Evolutionary conservation across 345 rosid species (phyloP).

Genomic region (Isatis tinctoria): DNA sequence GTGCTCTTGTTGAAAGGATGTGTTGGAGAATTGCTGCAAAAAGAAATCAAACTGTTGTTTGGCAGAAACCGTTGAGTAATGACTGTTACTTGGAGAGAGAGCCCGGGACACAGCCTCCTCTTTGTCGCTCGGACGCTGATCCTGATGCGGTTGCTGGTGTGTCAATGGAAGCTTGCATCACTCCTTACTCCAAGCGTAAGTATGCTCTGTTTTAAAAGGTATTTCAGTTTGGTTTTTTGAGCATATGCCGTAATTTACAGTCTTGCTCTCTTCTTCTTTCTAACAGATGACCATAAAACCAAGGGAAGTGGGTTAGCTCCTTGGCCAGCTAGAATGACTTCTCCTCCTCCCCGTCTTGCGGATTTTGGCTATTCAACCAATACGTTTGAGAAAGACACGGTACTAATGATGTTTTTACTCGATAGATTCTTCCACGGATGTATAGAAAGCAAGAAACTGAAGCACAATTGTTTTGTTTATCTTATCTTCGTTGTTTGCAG

Average conservation of each 20-base stretch:
- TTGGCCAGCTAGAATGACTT: constrained; percentile 90
- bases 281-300: constrained; percentile 61
- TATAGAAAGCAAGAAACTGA: background rate
- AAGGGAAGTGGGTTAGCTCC: constrained; percentile 95
- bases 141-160: constrained; percentile 90
- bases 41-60: constrained; percentile 92
- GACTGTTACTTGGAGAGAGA: constrained; percentile 82
- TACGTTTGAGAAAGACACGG: constrained; percentile 85
- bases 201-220: background rate
- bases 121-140: constrained; percentile 81
- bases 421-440: background rate
- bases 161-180: constrained; percentile 89
- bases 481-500: constrained; percentile 35
- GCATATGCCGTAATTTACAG: background rate
- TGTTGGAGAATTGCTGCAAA: constrained; percentile 94
- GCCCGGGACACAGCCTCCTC: constrained; percentile 85
- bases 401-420: constrained; percentile 21
- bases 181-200: constrained; percentile 88
- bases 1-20: constrained; percentile 86
- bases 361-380: constrained; percentile 83
- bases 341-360: constrained; percentile 85
- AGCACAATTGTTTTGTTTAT: background rate
- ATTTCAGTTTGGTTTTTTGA: background rate
- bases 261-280: constrained; percentile 4
- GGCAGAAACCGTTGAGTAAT: constrained; percentile 92